Percentiles rank a stretch among this genome's conserved stretches.
These are phyloP conservation scores for Aspergillus ustus DNA, from an alignment of 2,329 filamentous ascomycete genomes.

Conservation along the genomic window DNA sequence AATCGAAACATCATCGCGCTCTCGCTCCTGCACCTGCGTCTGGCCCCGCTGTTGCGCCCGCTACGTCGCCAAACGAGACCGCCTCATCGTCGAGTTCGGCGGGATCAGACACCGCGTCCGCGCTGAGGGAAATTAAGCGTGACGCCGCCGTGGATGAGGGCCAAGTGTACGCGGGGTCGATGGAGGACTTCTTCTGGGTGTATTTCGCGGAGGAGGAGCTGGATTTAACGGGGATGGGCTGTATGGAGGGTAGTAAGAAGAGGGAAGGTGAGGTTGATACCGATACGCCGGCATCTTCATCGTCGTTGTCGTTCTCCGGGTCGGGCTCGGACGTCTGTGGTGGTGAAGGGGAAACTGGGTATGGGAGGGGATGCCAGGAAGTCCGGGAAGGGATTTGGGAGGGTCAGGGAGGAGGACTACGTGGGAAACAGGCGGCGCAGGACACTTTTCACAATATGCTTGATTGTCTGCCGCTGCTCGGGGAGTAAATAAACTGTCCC, in stretches of 20 bases:
- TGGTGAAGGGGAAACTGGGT: background rate
- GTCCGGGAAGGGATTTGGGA: background rate
- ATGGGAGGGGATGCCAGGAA: background rate
- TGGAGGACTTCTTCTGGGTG: constrained; percentile 7
- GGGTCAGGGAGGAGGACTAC: background rate
- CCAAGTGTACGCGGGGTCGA: background rate
- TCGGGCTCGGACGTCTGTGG: background rate
- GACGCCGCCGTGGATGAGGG: background rate
- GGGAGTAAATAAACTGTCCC: constrained; percentile 5
- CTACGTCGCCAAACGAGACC: background rate
- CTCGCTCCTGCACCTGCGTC: background rate
- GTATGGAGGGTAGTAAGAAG: background rate
- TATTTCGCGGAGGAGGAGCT: constrained; percentile 10
- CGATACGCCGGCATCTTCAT: background rate
- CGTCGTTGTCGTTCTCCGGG: background rate
- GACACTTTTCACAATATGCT: constrained; percentile 14
- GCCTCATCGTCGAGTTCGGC: background rate
- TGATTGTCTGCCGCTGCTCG: constrained; percentile 34
- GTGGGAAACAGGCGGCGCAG: background rate
- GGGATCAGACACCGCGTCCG: background rate
- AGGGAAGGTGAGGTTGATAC: background rate
- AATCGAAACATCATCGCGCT: background rate
- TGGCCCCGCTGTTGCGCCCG: background rate
- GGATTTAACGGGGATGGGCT: background rate
- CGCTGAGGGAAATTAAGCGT: background rate